These are phyloP conservation scores for Incumbomyces delicatus DNA, from an alignment of 2,329 filamentous ascomycete genomes.

Conservation along the genomic window DNA sequence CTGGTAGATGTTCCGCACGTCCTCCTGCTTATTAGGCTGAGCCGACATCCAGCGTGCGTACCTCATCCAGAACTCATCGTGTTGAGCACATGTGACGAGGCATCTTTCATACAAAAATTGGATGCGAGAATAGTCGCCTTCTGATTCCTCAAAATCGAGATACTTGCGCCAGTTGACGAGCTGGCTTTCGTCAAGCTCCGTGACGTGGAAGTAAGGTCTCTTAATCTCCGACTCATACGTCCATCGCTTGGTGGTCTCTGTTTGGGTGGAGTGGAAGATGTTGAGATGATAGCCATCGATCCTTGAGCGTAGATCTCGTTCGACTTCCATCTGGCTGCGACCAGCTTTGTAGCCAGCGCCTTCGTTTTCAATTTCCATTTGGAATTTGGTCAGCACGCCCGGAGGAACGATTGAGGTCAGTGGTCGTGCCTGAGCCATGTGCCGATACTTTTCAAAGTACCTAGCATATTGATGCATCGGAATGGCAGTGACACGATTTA, in stretches of 20 bases:
- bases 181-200: conserved; percentile 76
- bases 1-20: conserved; percentile 84
- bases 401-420: conserved; percentile 61
- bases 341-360: conserved; percentile 40
- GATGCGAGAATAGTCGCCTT: conserved; percentile 65
- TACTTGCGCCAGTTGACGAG: conserved; percentile 91
- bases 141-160: conserved; percentile 84
- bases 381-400: conserved; percentile 59
- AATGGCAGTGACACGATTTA: conserved; percentile 73
- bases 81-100: conserved; percentile 82
- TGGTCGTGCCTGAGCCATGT: conserved; percentile 62
- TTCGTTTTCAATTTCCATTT: conserved; percentile 62
- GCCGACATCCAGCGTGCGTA: conserved; percentile 89
- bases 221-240: conserved; percentile 92
- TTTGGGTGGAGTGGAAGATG: conserved; percentile 69
- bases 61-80: conserved; percentile 97
- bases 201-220: conserved; percentile 93
- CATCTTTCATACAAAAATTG: conserved; percentile 90
- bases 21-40: conserved; percentile 72
- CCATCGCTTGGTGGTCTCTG: conserved; percentile 87
- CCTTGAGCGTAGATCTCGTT: conserved; percentile 69
- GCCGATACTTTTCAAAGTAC: conserved; percentile 86
- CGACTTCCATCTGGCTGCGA: conserved; percentile 66
- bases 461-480: conserved; percentile 93
- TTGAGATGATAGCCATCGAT: conserved; percentile 75